phyloP scores from a whole-genome alignment of 2,329 filamentous ascomycete species.

The Nigrograna mackinnonii region DNA sequence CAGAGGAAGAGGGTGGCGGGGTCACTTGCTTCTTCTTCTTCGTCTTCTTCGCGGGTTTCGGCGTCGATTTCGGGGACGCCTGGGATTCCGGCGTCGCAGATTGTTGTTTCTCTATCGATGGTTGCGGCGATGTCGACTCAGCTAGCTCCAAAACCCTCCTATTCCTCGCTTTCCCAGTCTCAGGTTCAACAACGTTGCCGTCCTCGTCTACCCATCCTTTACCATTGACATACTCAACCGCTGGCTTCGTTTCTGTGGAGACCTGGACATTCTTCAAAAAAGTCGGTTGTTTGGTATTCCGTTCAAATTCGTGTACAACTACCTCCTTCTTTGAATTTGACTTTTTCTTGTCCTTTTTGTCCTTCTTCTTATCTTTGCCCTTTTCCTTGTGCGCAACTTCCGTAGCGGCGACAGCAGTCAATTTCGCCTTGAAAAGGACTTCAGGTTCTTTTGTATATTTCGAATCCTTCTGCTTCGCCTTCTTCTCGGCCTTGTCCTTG shows the following conservation, averaged over 20 bases:
- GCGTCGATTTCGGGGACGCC: conserved; percentile 15
- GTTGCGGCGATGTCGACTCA: conserved; percentile 16
- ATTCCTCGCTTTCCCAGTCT: conserved; percentile 40
- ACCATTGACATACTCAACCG: conserved; percentile 74
- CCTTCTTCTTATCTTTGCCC: conserved; percentile 53
- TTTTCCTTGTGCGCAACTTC: conserved; percentile 45
- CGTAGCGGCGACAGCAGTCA: conserved; percentile 56
- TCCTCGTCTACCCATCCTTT: conserved; percentile 85
- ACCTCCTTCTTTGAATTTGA: conserved; percentile 54
- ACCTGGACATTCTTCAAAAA: conserved; percentile 69
- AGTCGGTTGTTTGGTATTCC: conserved; percentile 78
- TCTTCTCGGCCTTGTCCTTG: conserved; percentile 59
- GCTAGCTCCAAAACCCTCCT: conserved; percentile 36
- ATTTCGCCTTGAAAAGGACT: conserved; percentile 79
- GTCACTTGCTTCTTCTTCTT: conserved; percentile 24
- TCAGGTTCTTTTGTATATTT: conserved; percentile 82
- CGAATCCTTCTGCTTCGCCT: conserved; percentile 65
- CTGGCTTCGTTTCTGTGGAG: conserved; percentile 49
- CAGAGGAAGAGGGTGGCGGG: conserved; percentile 25
- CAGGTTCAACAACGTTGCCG: conserved; percentile 73
- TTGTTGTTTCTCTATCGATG: conserved; percentile 14
- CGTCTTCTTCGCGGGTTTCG: conserved; percentile 18
- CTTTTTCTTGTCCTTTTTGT: conserved; percentile 64
- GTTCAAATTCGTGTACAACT: conserved; percentile 86
- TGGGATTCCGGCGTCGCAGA: conserved; percentile 14